phyloP scores from a whole-genome alignment of 148 eudicot genomes.

The Vaccinium macrocarpon region DNA sequence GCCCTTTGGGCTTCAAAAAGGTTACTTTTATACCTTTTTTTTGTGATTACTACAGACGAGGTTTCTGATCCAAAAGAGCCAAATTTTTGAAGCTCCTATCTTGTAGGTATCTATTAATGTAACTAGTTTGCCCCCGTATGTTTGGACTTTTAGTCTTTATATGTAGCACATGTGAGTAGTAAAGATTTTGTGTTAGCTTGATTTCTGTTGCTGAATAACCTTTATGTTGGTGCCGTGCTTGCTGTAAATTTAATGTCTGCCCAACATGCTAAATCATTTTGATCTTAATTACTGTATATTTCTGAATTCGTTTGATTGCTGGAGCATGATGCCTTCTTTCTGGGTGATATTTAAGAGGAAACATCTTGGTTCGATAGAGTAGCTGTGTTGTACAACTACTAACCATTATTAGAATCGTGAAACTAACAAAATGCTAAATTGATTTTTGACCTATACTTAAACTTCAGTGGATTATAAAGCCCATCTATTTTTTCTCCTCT shows the following conservation, averaged over 20 bases:
- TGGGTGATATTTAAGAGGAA: background rate
- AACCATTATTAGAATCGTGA: background rate
- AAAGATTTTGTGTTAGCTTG: constrained; percentile 1
- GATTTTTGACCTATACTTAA: background rate
- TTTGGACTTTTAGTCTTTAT: background rate
- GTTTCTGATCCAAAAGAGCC: background rate
- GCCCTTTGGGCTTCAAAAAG: background rate
- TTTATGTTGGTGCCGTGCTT: background rate
- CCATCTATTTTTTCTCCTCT: background rate
- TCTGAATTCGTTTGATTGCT: background rate
- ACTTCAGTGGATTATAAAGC: background rate
- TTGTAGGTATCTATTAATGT: background rate
- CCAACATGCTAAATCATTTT: background rate
- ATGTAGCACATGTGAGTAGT: background rate
- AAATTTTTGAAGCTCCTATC: background rate
- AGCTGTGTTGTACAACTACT: background rate
- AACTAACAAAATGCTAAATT: background rate
- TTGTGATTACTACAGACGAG: background rate
- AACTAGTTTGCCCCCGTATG: background rate
- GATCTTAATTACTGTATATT: background rate
- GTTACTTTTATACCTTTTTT: background rate
- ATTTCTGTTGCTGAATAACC: background rate
- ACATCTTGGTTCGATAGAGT: background rate
- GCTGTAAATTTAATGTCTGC: background rate
- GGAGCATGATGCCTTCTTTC: background rate